Conservation (phyloP, 805 yeast genomes). For the Metschnikowia drakensbergensis region DNA sequence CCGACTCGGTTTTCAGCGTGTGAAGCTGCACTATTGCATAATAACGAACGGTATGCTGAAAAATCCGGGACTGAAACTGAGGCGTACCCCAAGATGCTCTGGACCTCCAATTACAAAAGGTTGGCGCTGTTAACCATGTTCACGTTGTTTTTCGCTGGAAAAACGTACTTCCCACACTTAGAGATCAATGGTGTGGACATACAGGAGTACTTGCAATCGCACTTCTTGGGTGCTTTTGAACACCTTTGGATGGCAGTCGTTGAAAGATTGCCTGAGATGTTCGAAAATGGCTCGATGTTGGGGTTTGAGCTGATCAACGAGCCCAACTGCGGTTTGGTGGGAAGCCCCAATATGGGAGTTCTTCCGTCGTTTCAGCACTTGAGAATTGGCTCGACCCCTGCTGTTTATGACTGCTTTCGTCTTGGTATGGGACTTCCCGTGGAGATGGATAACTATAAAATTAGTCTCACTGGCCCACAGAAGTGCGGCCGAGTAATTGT, state of each 20-base stretch:
- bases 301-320: constrained; percentile 87
- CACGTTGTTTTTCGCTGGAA: constrained; percentile 80
- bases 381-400: constrained; percentile 78
- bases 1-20: constrained; percentile 68
- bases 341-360: constrained; percentile 49
- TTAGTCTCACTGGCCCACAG: constrained; percentile 73
- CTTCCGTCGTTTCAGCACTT: constrained; percentile 63
- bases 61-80: constrained; percentile 32
- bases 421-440: constrained; percentile 76
- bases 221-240: constrained; percentile 52
- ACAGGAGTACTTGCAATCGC: constrained; percentile 70
- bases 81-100: constrained; percentile 79
- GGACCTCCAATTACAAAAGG: constrained; percentile 85
- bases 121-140: constrained; percentile 79
- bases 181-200: constrained; percentile 67
- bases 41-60: constrained; percentile 36
- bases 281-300: constrained; percentile 47
- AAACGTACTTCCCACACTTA: constrained; percentile 70
- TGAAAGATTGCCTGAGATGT: constrained; percentile 29
- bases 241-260: constrained; percentile 32
- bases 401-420: constrained; percentile 66
- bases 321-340: constrained; percentile 74
- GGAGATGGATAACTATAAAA: constrained; percentile 64
- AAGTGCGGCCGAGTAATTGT: constrained; percentile 53
- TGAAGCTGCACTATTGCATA: constrained; percentile 79